Evolutionary conservation across 1,139 yeast genomes (phyloP).

Genomic region (Hyphopichia buzzinii): DNA sequence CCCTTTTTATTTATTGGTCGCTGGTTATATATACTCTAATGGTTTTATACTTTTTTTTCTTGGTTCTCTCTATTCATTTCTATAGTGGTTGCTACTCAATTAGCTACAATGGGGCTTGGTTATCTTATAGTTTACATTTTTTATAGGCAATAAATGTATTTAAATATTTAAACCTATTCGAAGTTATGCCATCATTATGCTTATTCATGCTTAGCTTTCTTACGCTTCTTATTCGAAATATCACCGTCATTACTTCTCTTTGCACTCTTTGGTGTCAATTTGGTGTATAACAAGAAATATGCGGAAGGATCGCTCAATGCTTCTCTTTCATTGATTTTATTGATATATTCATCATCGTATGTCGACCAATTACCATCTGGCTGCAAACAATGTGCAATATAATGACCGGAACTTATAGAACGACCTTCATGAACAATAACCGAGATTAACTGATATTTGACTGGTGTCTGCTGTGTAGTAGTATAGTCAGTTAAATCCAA

Average conservation of each 20-base stretch:
- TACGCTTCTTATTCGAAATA: background rate
- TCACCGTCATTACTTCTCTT: background rate
- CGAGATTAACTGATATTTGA: conserved; percentile 71
- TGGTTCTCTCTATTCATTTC: conserved; percentile 5
- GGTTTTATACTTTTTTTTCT: conserved; percentile 3
- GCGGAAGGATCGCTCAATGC: conserved; percentile 86
- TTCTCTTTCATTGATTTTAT: conserved; percentile 65
- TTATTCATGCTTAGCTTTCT: background rate
- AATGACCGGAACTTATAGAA: conserved; percentile 90
- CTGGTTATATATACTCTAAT: background rate
- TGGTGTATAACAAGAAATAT: conserved; percentile 80
- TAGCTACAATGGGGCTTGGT: background rate
- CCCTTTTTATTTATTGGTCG: no score
- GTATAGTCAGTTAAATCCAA: conserved; percentile 72
- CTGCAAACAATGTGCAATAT: conserved; percentile 85
- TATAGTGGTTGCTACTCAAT: background rate
- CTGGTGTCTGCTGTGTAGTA: conserved; percentile 33
- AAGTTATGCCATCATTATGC: no score
- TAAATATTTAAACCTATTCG: no score
- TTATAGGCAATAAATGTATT: background rate
- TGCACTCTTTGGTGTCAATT: conserved; percentile 47
- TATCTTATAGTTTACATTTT: background rate
- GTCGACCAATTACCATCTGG: conserved; percentile 92
- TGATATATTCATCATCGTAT: conserved; percentile 89
- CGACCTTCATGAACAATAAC: conserved; percentile 95